phyloP scores from a whole-genome alignment of 768 basidiomycete species.

The Leccinum barrowsii region DNA sequence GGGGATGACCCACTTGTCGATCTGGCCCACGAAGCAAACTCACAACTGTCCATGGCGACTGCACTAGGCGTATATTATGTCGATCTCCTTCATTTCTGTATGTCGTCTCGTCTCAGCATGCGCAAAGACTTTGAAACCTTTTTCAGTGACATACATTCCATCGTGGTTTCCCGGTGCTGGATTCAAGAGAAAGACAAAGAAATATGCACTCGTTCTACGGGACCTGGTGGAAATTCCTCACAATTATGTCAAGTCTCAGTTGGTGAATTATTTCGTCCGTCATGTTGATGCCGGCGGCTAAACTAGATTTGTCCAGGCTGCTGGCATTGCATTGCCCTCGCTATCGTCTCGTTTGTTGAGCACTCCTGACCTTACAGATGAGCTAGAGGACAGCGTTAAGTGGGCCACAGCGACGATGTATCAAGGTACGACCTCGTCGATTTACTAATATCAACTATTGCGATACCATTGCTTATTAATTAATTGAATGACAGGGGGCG shows the following conservation, averaged over 20 bases:
- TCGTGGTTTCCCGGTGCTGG: slow-evolving; percentile 21
- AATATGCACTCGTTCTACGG: slow-evolving; percentile 7
- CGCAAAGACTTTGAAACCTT: background rate
- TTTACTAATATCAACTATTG: background rate
- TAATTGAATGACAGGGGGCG: too few species aligned
- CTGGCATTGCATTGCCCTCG: slow-evolving; percentile 15
- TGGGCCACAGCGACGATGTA: slow-evolving; percentile 13
- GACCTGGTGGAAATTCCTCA: slow-evolving; percentile 12
- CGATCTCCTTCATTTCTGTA: slow-evolving; percentile 19
- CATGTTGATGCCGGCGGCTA: background rate
- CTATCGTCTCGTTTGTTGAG: slow-evolving; percentile 12
- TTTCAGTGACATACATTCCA: slow-evolving; percentile 24
- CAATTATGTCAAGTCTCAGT: slow-evolving; percentile 9
- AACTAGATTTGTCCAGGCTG: slow-evolving; percentile 1
- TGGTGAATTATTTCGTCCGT: slow-evolving; percentile 7
- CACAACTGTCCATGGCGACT: slow-evolving; percentile 14
- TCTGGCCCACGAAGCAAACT: slow-evolving; percentile 26
- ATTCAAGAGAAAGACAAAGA: slow-evolving; percentile 14
- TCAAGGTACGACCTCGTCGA: slow-evolving; percentile 8
- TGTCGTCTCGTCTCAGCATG: background rate
- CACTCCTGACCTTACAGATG: slow-evolving; percentile 6
- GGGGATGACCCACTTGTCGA: slow-evolving; percentile 36
- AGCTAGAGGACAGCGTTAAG: slow-evolving; percentile 15
- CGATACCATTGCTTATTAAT: too few species aligned
- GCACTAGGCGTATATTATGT: slow-evolving; percentile 7